Evolutionary conservation across 768 basidiomycete genomes (phyloP).

Genomic region (Mycena latifolia): DNA sequence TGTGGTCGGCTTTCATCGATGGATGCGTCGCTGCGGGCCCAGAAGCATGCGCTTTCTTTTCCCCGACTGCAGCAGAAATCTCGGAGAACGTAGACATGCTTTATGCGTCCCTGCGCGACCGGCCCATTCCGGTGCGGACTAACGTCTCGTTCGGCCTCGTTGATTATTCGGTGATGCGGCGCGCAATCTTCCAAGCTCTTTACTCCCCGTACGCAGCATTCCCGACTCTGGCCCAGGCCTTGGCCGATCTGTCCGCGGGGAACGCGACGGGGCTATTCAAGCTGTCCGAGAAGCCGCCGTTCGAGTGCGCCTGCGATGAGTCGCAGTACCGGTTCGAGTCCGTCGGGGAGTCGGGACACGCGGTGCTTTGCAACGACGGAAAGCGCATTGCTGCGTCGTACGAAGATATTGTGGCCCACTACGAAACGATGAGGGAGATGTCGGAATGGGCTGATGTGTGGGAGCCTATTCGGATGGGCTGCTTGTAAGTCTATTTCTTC

Average conservation of each 20-base stretch:
- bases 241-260: conserved; percentile 50
- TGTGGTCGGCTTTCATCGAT: conserved; percentile 49
- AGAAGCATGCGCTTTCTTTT: conserved; percentile 52
- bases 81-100: conserved; percentile 50
- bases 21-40: conserved; percentile 54
- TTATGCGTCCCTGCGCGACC: conserved; percentile 43
- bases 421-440: not conserved
- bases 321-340: conserved; percentile 21
- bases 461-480: not conserved
- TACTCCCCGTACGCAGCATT: conserved; percentile 52
- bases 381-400: conserved; percentile 6
- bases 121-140: conserved; percentile 36
- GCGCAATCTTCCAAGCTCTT: conserved; percentile 47
- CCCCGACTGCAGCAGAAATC: conserved; percentile 48
- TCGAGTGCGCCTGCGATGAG: conserved; percentile 47
- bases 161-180: conserved; percentile 38
- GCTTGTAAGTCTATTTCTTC: conserved; percentile 17
- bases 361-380: conserved; percentile 30
- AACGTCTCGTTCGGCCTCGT: too few relatives aligned
- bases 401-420: conserved; percentile 17
- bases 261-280: conserved; percentile 44
- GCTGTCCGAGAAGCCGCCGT: conserved; percentile 32
- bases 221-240: conserved; percentile 47
- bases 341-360: not conserved
- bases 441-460: conserved; percentile 15